phyloP scores from a whole-genome alignment of 1,139 yeast species.

The Meyerozyma smithsonii region DNA sequence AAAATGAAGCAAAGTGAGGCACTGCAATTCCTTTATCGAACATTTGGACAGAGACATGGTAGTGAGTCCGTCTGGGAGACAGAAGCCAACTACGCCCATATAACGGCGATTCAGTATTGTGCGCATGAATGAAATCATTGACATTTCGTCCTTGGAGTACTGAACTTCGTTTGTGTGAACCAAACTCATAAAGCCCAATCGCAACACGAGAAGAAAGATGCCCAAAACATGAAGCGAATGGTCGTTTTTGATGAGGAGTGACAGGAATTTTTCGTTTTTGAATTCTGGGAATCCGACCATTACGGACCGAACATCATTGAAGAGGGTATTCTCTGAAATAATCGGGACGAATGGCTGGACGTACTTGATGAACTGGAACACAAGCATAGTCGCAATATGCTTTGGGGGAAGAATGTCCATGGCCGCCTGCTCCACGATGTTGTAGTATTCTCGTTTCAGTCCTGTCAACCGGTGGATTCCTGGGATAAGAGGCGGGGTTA shows the following conservation, averaged over 20 bases:
- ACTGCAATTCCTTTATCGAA: slow-evolving; percentile 13
- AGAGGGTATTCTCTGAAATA: slow-evolving; percentile 26
- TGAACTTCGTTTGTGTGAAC: slow-evolving; percentile 32
- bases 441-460: slow-evolving; percentile 18
- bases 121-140: slow-evolving; percentile 23
- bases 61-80: not conserved
- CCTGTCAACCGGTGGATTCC: not conserved
- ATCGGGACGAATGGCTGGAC: slow-evolving; percentile 39
- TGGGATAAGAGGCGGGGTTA: not conserved
- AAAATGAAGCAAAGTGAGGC: slow-evolving; percentile 28
- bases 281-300: slow-evolving; percentile 25
- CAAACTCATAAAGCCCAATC: slow-evolving; percentile 38
- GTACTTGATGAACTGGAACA: slow-evolving; percentile 35
- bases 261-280: slow-evolving; percentile 16
- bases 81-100: not conserved
- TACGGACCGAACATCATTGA: slow-evolving; percentile 23
- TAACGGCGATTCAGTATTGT: slow-evolving; percentile 8
- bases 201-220: slow-evolving; percentile 25
- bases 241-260: slow-evolving; percentile 25
- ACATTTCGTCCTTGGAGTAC: slow-evolving; percentile 25
- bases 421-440: slow-evolving; percentile 25
- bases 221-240: slow-evolving; percentile 31
- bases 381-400: slow-evolving; percentile 23
- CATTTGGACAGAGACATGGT: slow-evolving; percentile 6
- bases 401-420: slow-evolving; percentile 30